Evolutionary conservation across 108 stramenopile genomes (phyloP).

Genomic region (Skeletonema grethae): DNA sequence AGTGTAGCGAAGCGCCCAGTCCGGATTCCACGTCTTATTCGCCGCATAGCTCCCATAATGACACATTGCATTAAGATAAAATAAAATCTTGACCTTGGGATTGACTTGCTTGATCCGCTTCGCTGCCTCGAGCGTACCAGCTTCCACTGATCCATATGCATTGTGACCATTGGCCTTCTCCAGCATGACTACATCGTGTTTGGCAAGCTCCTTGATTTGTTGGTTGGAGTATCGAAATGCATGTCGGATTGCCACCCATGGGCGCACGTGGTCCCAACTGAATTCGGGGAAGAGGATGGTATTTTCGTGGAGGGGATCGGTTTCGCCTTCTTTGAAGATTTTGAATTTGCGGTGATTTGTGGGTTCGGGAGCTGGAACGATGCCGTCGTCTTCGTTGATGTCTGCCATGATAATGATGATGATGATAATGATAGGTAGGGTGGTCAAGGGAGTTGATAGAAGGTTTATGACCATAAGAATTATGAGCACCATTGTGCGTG

Average conservation of each 20-base stretch:
- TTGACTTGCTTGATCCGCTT: constrained; percentile 33
- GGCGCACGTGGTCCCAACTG: constrained; percentile 39
- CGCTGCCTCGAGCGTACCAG: constrained; percentile 38
- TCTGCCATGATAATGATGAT: not conserved
- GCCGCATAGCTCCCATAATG: constrained; percentile 38
- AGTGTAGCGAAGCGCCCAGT: constrained; percentile 23
- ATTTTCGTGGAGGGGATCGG: constrained; percentile 7
- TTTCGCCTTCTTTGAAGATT: constrained; percentile 4
- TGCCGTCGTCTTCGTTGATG: constrained; percentile 5
- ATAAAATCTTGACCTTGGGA: constrained; percentile 36
- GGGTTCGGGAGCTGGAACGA: not conserved
- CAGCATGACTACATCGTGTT: constrained; percentile 40
- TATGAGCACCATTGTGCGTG: too few relatives aligned
- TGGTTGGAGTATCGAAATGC: constrained; percentile 20
- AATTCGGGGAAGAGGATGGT: constrained; percentile 22
- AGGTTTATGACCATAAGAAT: too few relatives aligned
- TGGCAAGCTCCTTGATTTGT: constrained; percentile 32
- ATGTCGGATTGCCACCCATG: constrained; percentile 32
- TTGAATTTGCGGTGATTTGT: constrained; percentile 3
- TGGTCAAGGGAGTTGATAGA: too few relatives aligned
- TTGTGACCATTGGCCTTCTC: constrained; percentile 39
- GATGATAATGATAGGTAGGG: not conserved
- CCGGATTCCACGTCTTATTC: constrained; percentile 23
- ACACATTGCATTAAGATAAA: constrained; percentile 47
- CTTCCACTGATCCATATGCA: constrained; percentile 31